Evolutionary conservation across 1,284 basidiomycete genomes (phyloP).

Genomic region (Puccinia polysora): DNA sequence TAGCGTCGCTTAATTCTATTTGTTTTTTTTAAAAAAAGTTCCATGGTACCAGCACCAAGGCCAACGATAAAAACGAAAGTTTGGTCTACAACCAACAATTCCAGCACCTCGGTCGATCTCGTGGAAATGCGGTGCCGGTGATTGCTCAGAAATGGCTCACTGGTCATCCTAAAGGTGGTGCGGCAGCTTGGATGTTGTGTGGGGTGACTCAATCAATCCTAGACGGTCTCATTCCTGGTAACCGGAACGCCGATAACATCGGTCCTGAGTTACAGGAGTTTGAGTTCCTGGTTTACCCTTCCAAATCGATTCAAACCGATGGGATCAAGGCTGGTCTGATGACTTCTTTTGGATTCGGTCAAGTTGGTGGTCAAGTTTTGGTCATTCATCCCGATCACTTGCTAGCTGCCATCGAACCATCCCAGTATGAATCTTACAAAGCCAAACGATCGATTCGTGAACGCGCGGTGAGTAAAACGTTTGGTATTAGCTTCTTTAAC

Average conservation of each 20-base stretch:
- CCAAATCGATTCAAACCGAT: conserved; percentile 86
- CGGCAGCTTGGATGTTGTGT: conserved; percentile 94
- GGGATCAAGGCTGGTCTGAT: conserved; percentile 76
- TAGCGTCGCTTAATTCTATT: conserved; percentile 52
- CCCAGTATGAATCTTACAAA: conserved; percentile 71
- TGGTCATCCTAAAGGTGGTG: conserved; percentile 84
- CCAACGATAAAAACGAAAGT: conserved; percentile 98
- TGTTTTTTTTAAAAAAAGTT: conserved; percentile 64
- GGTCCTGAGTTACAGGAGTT: conserved; percentile 86
- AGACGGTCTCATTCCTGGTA: conserved; percentile 88
- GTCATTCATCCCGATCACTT: conserved; percentile 87
- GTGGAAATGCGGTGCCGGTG: conserved; percentile 90
- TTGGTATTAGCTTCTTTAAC: conserved; percentile 62
- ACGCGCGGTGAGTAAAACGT: conserved; percentile 69
- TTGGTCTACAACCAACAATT: conserved; percentile 95
- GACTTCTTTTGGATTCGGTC: conserved; percentile 82
- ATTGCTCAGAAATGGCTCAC: conserved; percentile 96
- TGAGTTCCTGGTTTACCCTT: conserved; percentile 91
- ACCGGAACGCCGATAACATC: conserved; percentile 85
- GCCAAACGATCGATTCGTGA: conserved; percentile 66
- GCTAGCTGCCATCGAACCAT: conserved; percentile 72
- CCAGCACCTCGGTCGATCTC: conserved; percentile 75
- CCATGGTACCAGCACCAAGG: conserved; percentile 90
- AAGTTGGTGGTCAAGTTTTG: conserved; percentile 89
- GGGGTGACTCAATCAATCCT: conserved; percentile 82